phyloP scores from a whole-genome alignment of 345 rosid species.

The Xanthoceras sorbifolium region DNA sequence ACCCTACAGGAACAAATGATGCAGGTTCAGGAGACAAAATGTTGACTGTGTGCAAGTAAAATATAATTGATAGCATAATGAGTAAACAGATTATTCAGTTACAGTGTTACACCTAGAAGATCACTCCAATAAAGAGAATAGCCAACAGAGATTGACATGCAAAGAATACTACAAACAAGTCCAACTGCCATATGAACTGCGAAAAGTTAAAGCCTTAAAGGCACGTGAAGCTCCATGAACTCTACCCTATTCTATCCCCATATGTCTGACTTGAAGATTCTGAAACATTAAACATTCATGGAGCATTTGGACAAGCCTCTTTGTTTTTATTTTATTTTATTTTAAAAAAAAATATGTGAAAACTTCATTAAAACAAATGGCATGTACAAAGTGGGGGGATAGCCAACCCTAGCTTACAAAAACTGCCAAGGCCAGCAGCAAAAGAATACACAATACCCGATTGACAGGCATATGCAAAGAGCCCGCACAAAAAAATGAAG shows the following conservation, averaged over 20 bases:
- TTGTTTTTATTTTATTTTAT: too few species aligned
- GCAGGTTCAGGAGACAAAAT: not conserved
- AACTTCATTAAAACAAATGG: too few species aligned
- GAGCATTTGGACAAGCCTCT: not conserved
- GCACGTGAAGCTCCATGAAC: not conserved
- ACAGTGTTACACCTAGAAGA: not conserved
- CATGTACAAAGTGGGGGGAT: too few species aligned
- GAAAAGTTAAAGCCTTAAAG: not conserved
- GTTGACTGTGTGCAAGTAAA: not conserved
- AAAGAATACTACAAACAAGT: not conserved
- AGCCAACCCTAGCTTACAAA: too few species aligned
- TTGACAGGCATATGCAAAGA: too few species aligned
- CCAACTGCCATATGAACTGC: not conserved
- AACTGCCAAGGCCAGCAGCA: too few species aligned
- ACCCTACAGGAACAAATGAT: conserved; percentile 42
- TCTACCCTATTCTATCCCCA: not conserved
- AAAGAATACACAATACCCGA: too few species aligned
- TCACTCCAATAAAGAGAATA: not conserved
- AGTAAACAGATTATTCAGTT: not conserved
- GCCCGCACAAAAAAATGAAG: too few species aligned
- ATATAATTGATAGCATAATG: not conserved
- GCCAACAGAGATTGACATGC: not conserved
- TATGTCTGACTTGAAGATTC: not conserved
- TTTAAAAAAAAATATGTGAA: too few species aligned
- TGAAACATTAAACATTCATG: not conserved